These are phyloP conservation scores for Trichoderma lentiforme DNA, from an alignment of 2,329 filamentous ascomycete species.

Conservation along the genomic window DNA sequence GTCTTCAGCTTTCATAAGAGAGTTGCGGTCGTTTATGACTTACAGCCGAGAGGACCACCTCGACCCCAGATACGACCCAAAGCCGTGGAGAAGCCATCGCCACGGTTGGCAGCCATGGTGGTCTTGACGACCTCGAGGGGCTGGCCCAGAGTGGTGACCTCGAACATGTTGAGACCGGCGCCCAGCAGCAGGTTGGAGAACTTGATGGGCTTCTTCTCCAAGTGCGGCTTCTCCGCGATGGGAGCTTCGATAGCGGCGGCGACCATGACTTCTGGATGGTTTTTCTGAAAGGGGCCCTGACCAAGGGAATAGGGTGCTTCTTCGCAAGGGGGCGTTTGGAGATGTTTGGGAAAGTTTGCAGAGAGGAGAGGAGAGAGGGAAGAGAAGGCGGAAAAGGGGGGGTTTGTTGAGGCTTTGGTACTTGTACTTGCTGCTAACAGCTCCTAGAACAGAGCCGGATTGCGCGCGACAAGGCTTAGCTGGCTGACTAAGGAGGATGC, in stretches of 20 bases:
- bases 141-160: conserved; percentile 67
- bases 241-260: conserved; percentile 53
- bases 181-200: conserved; percentile 98
- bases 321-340: conserved; percentile 52
- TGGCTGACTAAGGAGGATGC: conserved; percentile 9
- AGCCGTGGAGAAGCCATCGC: conserved; percentile 78
- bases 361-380: background rate
- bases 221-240: conserved; percentile 42
- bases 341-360: background rate
- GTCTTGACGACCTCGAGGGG: conserved; percentile 99
- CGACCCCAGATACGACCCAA: conserved; percentile 87
- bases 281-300: conserved; percentile 71
- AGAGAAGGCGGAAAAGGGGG: background rate
- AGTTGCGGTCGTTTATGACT: conserved; percentile 39
- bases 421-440: background rate
- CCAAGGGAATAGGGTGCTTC: conserved; percentile 95
- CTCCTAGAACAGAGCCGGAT: background rate
- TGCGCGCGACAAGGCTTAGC: conserved; percentile 14
- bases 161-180: conserved; percentile 92
- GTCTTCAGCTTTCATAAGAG: background rate
- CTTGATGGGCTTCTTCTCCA: conserved; percentile 99
- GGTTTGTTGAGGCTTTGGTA: conserved; percentile 8
- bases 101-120: conserved; percentile 96
- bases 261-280: conserved; percentile 59
- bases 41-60: conserved; percentile 91